Percentiles rank a stretch among this genome's conserved stretches.
phyloP scores from a whole-genome alignment of 192 early-diverging fungal species.

The Rhizophagus prolifer region DNA sequence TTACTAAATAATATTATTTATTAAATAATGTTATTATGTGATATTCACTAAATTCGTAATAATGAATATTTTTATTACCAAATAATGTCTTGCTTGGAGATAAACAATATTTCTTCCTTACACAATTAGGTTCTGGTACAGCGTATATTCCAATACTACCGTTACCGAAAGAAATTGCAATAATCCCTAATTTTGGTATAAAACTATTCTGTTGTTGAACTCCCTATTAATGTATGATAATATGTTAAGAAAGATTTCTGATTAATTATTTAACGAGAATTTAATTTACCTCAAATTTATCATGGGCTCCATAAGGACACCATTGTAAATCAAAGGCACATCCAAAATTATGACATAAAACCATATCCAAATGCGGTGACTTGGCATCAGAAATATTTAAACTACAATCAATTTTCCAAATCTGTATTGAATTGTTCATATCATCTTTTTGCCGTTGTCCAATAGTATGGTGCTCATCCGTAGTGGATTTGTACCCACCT shows the following conservation, averaged over 20 bases:
- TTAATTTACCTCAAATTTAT: slow-evolving; percentile 7
- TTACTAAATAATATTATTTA: slow-evolving; percentile 5
- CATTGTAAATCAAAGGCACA: slow-evolving; percentile 37
- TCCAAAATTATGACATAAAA: slow-evolving; percentile 44
- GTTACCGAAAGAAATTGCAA: slow-evolving; percentile 40
- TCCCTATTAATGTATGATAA: not conserved
- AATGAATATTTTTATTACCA: not conserved
- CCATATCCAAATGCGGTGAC: slow-evolving; percentile 37
- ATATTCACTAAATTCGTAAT: not conserved
- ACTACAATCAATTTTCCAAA: slow-evolving; percentile 39
- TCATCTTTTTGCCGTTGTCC: slow-evolving; percentile 17
- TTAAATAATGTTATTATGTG: not conserved
- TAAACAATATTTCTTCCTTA: slow-evolving; percentile 11
- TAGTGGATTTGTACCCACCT: slow-evolving; percentile 34
- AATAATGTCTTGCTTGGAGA: not conserved
- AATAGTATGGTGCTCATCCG: slow-evolving; percentile 31
- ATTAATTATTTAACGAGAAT: not conserved
- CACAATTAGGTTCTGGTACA: slow-evolving; percentile 37
- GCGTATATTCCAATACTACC: slow-evolving; percentile 32
- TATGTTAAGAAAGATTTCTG: not conserved
- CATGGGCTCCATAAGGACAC: slow-evolving; percentile 48
- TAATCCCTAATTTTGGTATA: slow-evolving; percentile 39
- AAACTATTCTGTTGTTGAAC: not conserved
- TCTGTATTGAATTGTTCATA: slow-evolving; percentile 39
- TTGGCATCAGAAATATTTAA: not conserved